Conservation (phyloP, 306 rosid species). For the Spatholobus suberectus region DNA sequence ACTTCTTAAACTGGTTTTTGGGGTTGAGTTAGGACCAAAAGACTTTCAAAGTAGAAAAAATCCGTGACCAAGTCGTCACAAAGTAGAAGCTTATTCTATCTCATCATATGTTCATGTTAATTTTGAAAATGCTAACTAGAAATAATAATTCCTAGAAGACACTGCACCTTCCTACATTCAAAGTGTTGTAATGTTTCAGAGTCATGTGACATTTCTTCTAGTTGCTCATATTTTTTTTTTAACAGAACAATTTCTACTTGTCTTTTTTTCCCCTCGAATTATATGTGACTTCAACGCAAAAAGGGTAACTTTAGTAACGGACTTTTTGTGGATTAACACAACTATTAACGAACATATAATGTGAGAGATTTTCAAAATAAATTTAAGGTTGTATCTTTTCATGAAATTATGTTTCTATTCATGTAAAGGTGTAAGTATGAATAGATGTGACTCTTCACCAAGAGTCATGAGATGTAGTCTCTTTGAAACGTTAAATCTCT, state of each 20-base stretch:
- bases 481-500: too few relatives aligned
- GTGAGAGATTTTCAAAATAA: too few relatives aligned
- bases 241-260: neutral
- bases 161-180: neutral
- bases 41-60: neutral
- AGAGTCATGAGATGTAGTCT: too few relatives aligned
- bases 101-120: neutral
- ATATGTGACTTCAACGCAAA: neutral
- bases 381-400: too few relatives aligned
- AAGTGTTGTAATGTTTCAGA: neutral
- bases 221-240: neutral
- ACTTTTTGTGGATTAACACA: constrained; percentile 66
- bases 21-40: too few relatives aligned
- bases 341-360: constrained; percentile 78
- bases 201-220: neutral
- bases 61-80: neutral
- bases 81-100: neutral
- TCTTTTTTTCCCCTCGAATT: neutral
- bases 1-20: too few relatives aligned
- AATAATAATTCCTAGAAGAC: neutral
- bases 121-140: neutral
- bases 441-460: too few relatives aligned
- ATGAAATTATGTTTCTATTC: too few relatives aligned
- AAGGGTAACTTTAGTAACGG: constrained; percentile 42
- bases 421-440: too few relatives aligned